These are phyloP conservation scores for Xylariaceae sp. DNA, from an alignment of 2,329 filamentous ascomycete genomes.

Conservation along the genomic window DNA sequence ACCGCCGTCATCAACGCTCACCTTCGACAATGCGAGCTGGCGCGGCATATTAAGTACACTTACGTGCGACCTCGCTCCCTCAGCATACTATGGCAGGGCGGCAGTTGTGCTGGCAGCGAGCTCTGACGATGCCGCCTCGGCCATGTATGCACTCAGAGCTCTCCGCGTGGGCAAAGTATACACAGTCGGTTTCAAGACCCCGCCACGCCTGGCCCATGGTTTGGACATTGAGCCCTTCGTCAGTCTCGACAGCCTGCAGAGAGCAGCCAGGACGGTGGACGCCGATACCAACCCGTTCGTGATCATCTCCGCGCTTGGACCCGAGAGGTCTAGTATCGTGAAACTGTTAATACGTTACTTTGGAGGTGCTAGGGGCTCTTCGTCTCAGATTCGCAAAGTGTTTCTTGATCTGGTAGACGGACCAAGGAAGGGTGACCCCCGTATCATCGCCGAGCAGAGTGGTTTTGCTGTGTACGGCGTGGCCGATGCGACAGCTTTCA, in stretches of 20 bases:
- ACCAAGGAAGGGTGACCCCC: constrained; percentile 63
- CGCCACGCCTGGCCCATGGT: constrained; percentile 57
- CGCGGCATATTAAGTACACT: constrained; percentile 79
- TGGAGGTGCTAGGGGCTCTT: constrained; percentile 40
- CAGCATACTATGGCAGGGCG: constrained; percentile 71
- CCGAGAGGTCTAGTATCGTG: constrained; percentile 75
- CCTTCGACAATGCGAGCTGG: constrained; percentile 82
- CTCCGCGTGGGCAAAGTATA: constrained; percentile 76
- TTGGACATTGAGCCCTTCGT: constrained; percentile 77
- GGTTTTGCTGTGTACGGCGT: constrained; percentile 78
- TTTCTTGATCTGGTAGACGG: constrained; percentile 75
- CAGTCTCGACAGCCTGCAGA: constrained; percentile 61
- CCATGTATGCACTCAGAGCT: constrained; percentile 74
- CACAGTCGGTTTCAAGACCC: constrained; percentile 74
- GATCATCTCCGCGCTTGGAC: constrained; percentile 72
- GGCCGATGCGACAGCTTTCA: constrained; percentile 78
- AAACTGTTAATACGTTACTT: constrained; percentile 74
- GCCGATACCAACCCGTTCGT: constrained; percentile 65
- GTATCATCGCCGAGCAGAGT: constrained; percentile 65
- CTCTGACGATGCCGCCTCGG: constrained; percentile 71
- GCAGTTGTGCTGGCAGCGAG: constrained; percentile 72
- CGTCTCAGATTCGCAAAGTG: constrained; percentile 55
- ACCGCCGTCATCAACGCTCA: constrained; percentile 51
- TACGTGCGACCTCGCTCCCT: constrained; percentile 76
- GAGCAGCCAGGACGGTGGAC: constrained; percentile 43